phyloP scores from a whole-genome alignment of 306 rosid genomes.

The Luffa acutangula region DNA sequence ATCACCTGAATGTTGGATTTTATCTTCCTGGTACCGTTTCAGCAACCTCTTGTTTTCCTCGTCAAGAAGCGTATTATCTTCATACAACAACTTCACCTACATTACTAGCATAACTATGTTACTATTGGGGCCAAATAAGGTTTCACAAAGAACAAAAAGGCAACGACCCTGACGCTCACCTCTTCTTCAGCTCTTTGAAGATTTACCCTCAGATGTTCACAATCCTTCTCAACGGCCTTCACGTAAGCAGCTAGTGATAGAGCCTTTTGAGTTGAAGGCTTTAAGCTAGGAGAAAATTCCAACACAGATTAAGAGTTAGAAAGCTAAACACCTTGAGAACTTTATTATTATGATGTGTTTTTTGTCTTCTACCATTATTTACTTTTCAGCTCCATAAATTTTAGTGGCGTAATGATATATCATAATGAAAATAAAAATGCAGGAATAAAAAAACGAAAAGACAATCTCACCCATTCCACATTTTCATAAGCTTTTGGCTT shows the following conservation, averaged over 20 bases:
- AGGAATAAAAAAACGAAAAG: neutral
- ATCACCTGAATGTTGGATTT: conserved; percentile 42
- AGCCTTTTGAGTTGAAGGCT: conserved; percentile 48
- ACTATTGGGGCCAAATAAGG: neutral
- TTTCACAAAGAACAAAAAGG: neutral
- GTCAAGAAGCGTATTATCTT: conserved; percentile 51
- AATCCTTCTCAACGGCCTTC: conserved; percentile 61
- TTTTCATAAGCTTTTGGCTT: conserved; percentile 46
- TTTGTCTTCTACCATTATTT: neutral
- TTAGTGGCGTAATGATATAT: neutral
- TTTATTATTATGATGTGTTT: too few species aligned
- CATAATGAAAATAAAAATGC: neutral
- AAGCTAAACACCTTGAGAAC: neutral
- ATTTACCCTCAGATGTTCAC: conserved; percentile 64
- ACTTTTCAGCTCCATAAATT: neutral
- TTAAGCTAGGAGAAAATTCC: conserved; percentile 38
- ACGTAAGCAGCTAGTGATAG: conserved; percentile 54
- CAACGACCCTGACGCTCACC: conserved; percentile 23
- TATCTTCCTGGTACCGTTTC: conserved; percentile 37
- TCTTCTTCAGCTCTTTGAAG: conserved; percentile 87
- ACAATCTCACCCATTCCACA: conserved; percentile 60
- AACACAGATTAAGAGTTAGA: neutral
- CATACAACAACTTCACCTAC: conserved; percentile 66
- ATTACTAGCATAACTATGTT: neutral
- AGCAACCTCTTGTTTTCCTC: conserved; percentile 52